phyloP scores from a whole-genome alignment of 805 yeast species.

The Myxozyma geophila region DNA sequence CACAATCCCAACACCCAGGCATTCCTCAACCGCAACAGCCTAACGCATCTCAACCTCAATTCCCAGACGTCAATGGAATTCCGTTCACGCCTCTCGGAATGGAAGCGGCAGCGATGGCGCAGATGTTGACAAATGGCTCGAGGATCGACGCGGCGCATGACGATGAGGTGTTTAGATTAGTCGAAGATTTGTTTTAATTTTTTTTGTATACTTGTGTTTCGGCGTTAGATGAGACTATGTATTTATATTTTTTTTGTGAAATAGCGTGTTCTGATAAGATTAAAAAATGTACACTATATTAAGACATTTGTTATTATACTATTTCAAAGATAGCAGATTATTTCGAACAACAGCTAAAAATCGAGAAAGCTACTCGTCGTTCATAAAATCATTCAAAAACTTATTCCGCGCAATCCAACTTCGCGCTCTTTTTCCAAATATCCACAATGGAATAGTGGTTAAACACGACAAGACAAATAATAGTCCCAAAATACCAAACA shows the following conservation, averaged over 20 bases:
- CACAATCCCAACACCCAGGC: not conserved
- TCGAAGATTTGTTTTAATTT: slow-evolving; percentile 5
- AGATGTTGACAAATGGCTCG: slow-evolving; percentile 9
- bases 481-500: slow-evolving; percentile 1
- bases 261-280: not conserved
- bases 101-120: slow-evolving; percentile 10
- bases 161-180: slow-evolving; percentile 6
- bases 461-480: not conserved
- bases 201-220: not conserved
- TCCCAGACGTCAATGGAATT: not conserved
- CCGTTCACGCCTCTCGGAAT: slow-evolving; percentile 8
- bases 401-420: slow-evolving; percentile 9
- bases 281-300: no score
- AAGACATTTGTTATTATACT: no score
- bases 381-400: slow-evolving; percentile 1
- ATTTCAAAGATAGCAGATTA: no score
- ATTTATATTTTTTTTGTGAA: not conserved
- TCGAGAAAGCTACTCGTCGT: not conserved
- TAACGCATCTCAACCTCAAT: not conserved
- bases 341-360: not conserved
- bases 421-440: slow-evolving; percentile 11
- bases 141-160: slow-evolving; percentile 3
- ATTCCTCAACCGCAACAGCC: not conserved
- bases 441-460: slow-evolving; percentile 6
- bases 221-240: not conserved